Conservation (phyloP, 805 yeast genomes). For the Monosporozyma yasuniensis region DNA sequence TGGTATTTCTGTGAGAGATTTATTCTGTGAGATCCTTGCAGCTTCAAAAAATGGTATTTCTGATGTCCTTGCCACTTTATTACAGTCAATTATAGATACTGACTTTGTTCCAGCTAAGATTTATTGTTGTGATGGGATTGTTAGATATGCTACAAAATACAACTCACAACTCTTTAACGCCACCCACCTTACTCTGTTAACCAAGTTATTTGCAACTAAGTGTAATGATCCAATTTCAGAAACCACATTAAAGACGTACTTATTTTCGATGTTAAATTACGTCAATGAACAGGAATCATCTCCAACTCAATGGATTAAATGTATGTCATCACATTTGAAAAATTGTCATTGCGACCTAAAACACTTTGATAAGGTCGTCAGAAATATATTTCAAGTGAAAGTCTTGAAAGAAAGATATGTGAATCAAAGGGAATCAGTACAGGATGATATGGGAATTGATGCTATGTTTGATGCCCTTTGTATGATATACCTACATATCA, state of each 20-base stretch:
- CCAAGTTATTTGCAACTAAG: slow-evolving; percentile 31
- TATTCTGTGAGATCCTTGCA: slow-evolving; percentile 28
- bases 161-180: slow-evolving; percentile 13
- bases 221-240: slow-evolving; percentile 42
- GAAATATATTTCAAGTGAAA: not conserved
- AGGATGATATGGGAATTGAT: not conserved
- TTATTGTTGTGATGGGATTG: slow-evolving; percentile 48
- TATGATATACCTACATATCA: not conserved
- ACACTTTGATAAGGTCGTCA: not conserved
- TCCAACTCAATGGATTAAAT: not conserved
- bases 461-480: slow-evolving; percentile 1
- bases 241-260: slow-evolving; percentile 1
- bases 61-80: not conserved
- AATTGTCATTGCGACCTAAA: not conserved
- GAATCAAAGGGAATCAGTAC: not conserved
- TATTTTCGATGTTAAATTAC: not conserved
- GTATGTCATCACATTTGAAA: not conserved
- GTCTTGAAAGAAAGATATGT: not conserved
- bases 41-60: not conserved
- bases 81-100: slow-evolving; percentile 27
- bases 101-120: slow-evolving; percentile 66
- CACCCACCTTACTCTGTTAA: slow-evolving; percentile 26
- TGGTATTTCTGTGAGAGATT: slow-evolving; percentile 43
- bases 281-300: not conserved
- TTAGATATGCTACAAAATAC: slow-evolving; percentile 38